These are phyloP conservation scores for Phytophthora sp. DNA, from an alignment of 352 stramenopile species.

Conservation along the genomic window DNA sequence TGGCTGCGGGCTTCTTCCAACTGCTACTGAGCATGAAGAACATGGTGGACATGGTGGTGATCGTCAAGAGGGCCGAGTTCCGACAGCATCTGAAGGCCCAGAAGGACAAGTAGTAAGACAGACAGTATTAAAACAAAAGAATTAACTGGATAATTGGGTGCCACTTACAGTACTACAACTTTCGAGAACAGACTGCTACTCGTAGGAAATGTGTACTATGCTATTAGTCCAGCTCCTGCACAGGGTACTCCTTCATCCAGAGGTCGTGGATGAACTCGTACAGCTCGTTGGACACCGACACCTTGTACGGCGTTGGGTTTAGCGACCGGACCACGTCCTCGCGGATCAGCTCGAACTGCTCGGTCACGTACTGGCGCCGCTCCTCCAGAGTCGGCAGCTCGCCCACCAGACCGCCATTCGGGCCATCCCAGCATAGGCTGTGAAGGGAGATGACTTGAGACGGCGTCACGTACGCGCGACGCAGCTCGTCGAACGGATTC, in stretches of 20 bases:
- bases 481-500: constrained; percentile 96
- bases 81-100: constrained; percentile 54
- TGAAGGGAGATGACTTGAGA: constrained; percentile 91
- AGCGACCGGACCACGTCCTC: constrained; percentile 95
- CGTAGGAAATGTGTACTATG: no score
- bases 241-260: constrained; percentile 93
- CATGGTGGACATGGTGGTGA: constrained; percentile 82
- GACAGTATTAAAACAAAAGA: constrained; percentile 26
- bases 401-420: constrained; percentile 73
- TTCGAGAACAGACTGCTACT: constrained; percentile 10
- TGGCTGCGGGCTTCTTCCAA: constrained; percentile 81
- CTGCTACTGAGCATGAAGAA: constrained; percentile 81
- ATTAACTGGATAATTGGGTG: constrained; percentile 28
- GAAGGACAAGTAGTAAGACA: constrained; percentile 49
- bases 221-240: constrained; percentile 80
- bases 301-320: constrained; percentile 97
- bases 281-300: constrained; percentile 87
- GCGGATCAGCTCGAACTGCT: constrained; percentile 94
- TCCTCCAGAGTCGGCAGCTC: constrained; percentile 78
- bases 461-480: constrained; percentile 94
- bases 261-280: constrained; percentile 97
- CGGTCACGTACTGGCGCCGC: constrained; percentile 84
- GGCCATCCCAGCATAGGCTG: constrained; percentile 90
- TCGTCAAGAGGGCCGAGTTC: constrained; percentile 77
- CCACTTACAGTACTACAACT: constrained; percentile 38